Evolutionary conservation across 129 eudicot species (phyloP).

Genomic region (Flaveria brownii): DNA sequence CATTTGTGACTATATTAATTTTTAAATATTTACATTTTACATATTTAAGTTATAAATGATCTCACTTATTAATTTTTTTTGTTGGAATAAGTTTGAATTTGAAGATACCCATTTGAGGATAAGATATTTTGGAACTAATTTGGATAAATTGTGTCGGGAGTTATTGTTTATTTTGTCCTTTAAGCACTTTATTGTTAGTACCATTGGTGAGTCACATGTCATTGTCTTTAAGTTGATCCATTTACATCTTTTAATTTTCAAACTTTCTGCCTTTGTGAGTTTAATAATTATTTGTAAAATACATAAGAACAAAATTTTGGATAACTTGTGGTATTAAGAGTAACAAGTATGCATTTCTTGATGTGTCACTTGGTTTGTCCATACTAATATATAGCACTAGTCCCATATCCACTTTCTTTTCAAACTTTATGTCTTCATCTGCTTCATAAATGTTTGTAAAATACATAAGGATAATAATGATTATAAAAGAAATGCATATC

Average conservation of each 20-base stretch:
- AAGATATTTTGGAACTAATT: conserved; percentile 24
- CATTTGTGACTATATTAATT: background rate
- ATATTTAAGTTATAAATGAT: background rate
- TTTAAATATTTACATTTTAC: background rate
- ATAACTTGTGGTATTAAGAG: background rate
- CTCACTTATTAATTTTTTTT: background rate
- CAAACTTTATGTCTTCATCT: conserved; percentile 2
- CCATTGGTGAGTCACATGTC: conserved; percentile 46
- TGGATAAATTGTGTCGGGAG: conserved; percentile 33
- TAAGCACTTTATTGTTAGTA: conserved; percentile 35
- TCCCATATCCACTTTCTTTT: too few species aligned
- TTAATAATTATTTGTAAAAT: background rate
- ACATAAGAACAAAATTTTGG: background rate
- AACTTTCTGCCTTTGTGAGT: conserved; percentile 17
- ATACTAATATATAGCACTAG: background rate
- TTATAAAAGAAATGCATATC: background rate
- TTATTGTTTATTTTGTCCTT: conserved; percentile 35
- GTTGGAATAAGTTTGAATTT: conserved; percentile 10
- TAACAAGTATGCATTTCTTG: background rate
- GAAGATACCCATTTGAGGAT: conserved; percentile 19
- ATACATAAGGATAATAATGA: background rate
- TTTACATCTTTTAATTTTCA: conserved; percentile 16
- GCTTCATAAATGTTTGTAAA: conserved; percentile 4
- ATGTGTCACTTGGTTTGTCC: conserved; percentile 12
- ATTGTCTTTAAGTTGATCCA: conserved; percentile 41